Base-by-base conservation (phyloP, 208 protist genomes). In the Sergeia podlipaevii region DNA sequence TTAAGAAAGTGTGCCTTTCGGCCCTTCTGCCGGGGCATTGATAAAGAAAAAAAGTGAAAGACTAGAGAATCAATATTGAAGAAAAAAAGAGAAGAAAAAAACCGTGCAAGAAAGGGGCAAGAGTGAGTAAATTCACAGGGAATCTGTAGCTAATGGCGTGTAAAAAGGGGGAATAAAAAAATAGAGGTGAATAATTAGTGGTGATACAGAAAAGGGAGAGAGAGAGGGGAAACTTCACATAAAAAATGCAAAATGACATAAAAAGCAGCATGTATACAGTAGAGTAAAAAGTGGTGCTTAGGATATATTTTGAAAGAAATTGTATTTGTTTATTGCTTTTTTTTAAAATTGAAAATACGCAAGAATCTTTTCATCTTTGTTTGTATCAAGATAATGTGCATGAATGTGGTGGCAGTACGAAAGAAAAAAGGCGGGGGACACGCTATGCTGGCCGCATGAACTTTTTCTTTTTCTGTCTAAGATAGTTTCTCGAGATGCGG, bases 401-500 rank as follows among this genome's bases (percentile, higher is more conserved):
- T n/a, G n/a, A n/a, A n/a, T n/a, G n/a, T n/a, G n/a, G n/a, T n/a
- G n/a, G n/a, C n/a, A n/a, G n/a, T n/a, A n/a, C n/a, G n/a, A n/a
- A 38, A 38, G 34, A 15, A 10, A 38, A 10, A 17, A 17, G 34
- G 10, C 34, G 10, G 34, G 34, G 34, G 15, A 38, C 15, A 38
- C 33, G 60, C 41, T 50, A 53, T 2, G 55, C 38, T 17, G 54
- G 17, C 21, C 61, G 68, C 13, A 54, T 38, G 49, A 68, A 77
- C 44, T 80, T 79, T 21, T 68, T 75, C 6, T 73, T 69, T 33
- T 80, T 84, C 7, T 77, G 64, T 21, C 82, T 74, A n/a, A 91
- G 52, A 60, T 95, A 95, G 57, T 88, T 65, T 39, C 69, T 86
- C 2, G 78, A 81, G 55, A 95, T 91, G 15, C 78, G 66, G 0